Conservation (phyloP, 805 yeast genomes). For the Teunomyces kruisii region DNA sequence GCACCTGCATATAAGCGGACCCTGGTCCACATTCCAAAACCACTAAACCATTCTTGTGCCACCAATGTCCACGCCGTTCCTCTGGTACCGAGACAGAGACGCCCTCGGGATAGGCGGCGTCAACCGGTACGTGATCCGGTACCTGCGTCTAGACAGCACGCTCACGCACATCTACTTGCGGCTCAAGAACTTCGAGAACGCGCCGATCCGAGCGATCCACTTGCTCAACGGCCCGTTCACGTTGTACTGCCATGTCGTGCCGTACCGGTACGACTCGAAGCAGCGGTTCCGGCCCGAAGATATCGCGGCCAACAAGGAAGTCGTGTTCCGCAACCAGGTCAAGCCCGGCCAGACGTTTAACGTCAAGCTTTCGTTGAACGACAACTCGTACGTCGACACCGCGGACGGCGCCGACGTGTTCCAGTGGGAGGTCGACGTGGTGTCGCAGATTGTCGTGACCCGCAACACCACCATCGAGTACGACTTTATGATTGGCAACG, state of each 20-base stretch:
- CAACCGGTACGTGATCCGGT: conserved; percentile 31
- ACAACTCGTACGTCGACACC: conserved; percentile 31
- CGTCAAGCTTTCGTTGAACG: conserved; percentile 51
- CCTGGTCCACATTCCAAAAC: not conserved
- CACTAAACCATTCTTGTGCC: not conserved
- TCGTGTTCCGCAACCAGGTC: conserved; percentile 41
- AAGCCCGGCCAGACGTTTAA: conserved; percentile 73
- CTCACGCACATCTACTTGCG: conserved; percentile 29
- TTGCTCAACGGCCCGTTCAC: conserved; percentile 44
- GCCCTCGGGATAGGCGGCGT: conserved; percentile 39
- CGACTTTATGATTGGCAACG: conserved; percentile 40
- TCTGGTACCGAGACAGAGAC: conserved; percentile 27
- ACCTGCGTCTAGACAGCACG: conserved; percentile 10
- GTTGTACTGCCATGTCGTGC: conserved; percentile 45
- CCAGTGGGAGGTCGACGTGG: conserved; percentile 39
- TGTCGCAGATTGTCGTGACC: conserved; percentile 43
- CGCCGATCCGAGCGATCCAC: conserved; percentile 41
- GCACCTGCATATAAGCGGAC: not conserved
- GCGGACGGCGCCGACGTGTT: conserved; percentile 16
- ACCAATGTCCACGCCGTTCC: too few species aligned
- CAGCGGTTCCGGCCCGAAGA: conserved; percentile 22
- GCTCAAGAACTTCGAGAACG: conserved; percentile 38
- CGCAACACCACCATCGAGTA: conserved; percentile 28
- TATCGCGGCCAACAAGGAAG: conserved; percentile 25
- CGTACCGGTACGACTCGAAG: conserved; percentile 30